Percentiles rank a stretch among this genome's conserved stretches.
Conservation (phyloP, 805 yeast species). For the Sugiyamaella valdiviana region DNA sequence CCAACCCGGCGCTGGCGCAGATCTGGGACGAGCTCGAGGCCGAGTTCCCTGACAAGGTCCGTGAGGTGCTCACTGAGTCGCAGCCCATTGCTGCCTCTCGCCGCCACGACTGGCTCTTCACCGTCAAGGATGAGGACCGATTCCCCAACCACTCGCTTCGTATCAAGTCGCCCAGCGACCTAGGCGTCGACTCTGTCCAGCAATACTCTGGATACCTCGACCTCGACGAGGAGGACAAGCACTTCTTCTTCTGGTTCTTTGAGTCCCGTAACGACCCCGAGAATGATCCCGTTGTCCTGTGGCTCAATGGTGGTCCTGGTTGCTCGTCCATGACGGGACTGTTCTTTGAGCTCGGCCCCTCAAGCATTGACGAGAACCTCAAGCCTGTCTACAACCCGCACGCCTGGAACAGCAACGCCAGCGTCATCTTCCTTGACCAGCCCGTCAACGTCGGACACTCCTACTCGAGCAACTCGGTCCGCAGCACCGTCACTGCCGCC, state of each 20-base stretch:
- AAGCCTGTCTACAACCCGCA: slow-evolving; percentile 65
- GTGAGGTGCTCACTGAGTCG: neutral
- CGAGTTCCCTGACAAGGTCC: neutral
- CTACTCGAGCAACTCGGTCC: slow-evolving; percentile 54
- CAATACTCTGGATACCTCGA: slow-evolving; percentile 86
- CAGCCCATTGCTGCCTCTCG: neutral
- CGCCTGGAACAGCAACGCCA: slow-evolving; percentile 81
- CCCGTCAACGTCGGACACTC: slow-evolving; percentile 84
- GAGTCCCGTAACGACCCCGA: slow-evolving; percentile 86
- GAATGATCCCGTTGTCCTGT: slow-evolving; percentile 75
- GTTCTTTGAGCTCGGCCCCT: slow-evolving; percentile 81
- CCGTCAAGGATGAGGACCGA: slow-evolving; percentile 9
- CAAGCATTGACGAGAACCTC: slow-evolving; percentile 53
- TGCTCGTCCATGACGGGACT: slow-evolving; percentile 85
- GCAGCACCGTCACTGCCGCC: slow-evolving; percentile 75
- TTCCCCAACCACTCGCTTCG: slow-evolving; percentile 45
- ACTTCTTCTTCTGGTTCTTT: slow-evolving; percentile 77
- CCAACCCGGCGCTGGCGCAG: slow-evolving; percentile 1
- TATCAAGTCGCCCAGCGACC: slow-evolving; percentile 54
- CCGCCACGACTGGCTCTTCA: slow-evolving; percentile 14
- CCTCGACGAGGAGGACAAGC: slow-evolving; percentile 74
- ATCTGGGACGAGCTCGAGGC: neutral
- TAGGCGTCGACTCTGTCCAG: slow-evolving; percentile 76
- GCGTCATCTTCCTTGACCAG: slow-evolving; percentile 81
- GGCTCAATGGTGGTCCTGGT: slow-evolving; percentile 96